Percentiles rank a stretch among this genome's conserved stretches.
Evolutionary conservation across 352 stramenopile genomes (phyloP).

Genomic region (Pythium diclinum): DNA sequence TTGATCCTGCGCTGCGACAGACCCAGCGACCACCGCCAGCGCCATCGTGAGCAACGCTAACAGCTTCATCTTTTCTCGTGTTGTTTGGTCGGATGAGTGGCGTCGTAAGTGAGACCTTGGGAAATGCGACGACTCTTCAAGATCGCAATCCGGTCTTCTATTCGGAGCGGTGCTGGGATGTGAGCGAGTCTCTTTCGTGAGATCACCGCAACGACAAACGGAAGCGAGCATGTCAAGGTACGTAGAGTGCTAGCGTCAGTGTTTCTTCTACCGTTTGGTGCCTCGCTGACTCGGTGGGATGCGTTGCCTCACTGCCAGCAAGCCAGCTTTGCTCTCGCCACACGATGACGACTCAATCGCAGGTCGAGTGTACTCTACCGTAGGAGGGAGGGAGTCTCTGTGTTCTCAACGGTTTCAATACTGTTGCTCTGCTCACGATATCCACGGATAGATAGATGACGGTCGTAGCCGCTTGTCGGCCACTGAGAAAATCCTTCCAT

Average conservation of each 20-base stretch:
- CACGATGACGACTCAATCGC: background rate
- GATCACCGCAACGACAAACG: no score
- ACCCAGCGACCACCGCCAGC: background rate
- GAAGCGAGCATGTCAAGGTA: no score
- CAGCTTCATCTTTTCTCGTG: background rate
- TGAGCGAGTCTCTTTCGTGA: no score
- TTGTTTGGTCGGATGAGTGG: background rate
- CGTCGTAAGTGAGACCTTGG: background rate
- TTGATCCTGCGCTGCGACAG: background rate
- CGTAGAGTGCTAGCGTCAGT: no score
- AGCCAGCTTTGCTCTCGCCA: background rate
- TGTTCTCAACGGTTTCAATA: no score
- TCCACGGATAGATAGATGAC: no score
- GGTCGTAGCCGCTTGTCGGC: no score
- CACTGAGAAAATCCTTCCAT: no score
- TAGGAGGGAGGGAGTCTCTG: no score
- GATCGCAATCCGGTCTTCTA: background rate
- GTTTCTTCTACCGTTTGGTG: background rate
- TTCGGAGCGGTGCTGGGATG: background rate
- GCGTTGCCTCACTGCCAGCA: background rate
- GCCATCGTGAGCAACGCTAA: background rate
- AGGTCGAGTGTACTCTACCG: no score
- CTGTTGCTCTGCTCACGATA: no score
- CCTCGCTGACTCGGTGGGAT: background rate
- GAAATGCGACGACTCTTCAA: background rate